Base-by-base conservation (phyloP, 192 early-diverging fungal species). In the Coemansia erecta region DNA sequence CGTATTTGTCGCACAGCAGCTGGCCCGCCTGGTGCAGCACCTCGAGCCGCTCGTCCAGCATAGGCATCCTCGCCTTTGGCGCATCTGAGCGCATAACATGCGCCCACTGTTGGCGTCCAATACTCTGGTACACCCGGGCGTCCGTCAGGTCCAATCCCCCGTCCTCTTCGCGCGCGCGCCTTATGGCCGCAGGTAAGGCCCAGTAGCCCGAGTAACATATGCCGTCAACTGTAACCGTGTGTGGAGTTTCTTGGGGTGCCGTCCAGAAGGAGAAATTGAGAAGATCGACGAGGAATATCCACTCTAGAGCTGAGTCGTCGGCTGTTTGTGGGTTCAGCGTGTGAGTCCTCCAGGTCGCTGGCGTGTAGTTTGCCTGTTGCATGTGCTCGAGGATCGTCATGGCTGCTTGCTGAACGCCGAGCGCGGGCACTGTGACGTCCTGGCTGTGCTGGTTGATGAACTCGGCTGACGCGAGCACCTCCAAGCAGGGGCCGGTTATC, bases 241-340 rank as follows among this genome's bases (percentile, higher is more conserved):
- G 91, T 39, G 83, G 82, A 18, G 83, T 64, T 2, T 74, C 71
- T 52, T 67, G 58, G 8, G 74, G 57, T 0, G 60, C 86, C 9
- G 83, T 74, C 90, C 90, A 94, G 64, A 94, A 94, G 21, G 90
- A 92, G 68, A 92, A 94, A 68, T 94, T 94, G 19, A 92, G 80
- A 14, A 86, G 63, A 66, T 94, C 92, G 1, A 91, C 83, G 7
- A 94, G 56, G 47, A 94, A 94, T 22, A 94, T 92, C 87, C 87
- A 90, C 48, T 92, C 82, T 18, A 88, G 68, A 17, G 87, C 84
- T 1, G 41, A 52, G 15, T 46, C 41, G 60, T 90, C 71, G 33
- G 84, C 84, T 12, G 68, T 58, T 35, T 84, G 82, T 6, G 90
- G 90, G 55, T 85, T 85, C 53, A 90, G 61, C 26, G 79, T 58